Base-by-base conservation (phyloP, 2,329 filamentous ascomycete genomes). In the Tolypocladium album region DNA sequence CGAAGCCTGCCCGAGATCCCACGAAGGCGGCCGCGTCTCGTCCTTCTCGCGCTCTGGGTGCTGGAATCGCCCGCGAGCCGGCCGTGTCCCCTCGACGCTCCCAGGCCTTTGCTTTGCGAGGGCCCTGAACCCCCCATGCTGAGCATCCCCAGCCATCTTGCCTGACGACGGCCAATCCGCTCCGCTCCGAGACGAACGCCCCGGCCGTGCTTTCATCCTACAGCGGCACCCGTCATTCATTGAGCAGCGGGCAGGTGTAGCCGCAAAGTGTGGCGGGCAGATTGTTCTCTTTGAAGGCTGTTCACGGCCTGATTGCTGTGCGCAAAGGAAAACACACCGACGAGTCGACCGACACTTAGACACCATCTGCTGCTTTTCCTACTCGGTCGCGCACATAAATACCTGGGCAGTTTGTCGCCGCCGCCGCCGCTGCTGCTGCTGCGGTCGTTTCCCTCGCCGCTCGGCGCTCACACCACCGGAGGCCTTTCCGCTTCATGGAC, bases 401-500 rank as follows among this genome's bases (percentile, higher is more conserved):
- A 53, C 17, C 17, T 11, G 43, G 55, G 55, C 27, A 56, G 55
- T 13, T 38, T 20, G 45, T 13, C 24, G 24, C 55, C 38, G 57
- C 39, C 27, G 58, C 27, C 24, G 34, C 27, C 13, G 47, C 38
- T 15, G 36, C 20, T 24, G 57, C 38, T 22, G 50, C 40, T 24
- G 53, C 31, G 40, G 34, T 15, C n/a, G 24, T 15, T 22, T n/a
- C 13, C 36, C 31, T 34, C 47, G 60, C 55, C 58, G 34, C 53
- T 61, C 45, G 36, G 56, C 31, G 39, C 52, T 27, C 40, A 8
- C 39, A 8, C 57, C n/a, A 43, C 57, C 59, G 59, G 62, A 60
- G 61, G 65, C 62, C 58, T 60, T 50, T 56, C 61, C 61, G 70
- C 69, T 75, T 73, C 70, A 74, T 75, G 73, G 73, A 75, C 69